phyloP scores from a whole-genome alignment of 2,329 filamentous ascomycete species.

The Endothia cerciana region DNA sequence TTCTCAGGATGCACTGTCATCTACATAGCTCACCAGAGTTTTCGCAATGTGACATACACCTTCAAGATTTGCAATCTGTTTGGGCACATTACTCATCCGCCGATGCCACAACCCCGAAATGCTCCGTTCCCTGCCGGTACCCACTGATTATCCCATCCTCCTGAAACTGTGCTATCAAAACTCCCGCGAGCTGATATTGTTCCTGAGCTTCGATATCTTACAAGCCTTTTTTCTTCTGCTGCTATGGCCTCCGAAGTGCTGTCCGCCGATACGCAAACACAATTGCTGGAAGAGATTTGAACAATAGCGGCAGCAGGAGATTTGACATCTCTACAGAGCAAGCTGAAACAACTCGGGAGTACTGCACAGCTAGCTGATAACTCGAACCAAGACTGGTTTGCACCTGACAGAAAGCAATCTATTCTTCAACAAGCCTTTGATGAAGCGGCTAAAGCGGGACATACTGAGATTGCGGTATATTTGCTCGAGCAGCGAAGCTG shows the following conservation, averaged over 20 bases:
- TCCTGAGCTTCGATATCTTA: neutral
- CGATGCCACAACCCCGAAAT: too few relatives aligned
- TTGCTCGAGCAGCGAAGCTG: constrained; percentile 8
- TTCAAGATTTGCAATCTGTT: too few relatives aligned
- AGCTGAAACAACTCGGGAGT: neutral
- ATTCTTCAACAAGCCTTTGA: neutral
- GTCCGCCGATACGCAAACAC: neutral
- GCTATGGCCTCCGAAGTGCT: constrained; percentile 2
- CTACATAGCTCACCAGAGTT: too few relatives aligned
- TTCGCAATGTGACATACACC: too few relatives aligned
- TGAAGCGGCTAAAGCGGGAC: neutral
- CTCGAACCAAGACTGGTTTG: neutral
- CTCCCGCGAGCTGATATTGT: neutral
- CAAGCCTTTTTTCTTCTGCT: neutral
- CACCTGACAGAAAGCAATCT: neutral
- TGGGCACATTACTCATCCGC: too few relatives aligned
- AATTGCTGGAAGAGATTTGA: neutral
- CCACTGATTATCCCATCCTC: too few relatives aligned
- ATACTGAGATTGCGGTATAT: neutral
- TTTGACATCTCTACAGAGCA: neutral
- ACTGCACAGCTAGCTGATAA: neutral
- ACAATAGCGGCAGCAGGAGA: neutral
- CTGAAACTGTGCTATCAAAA: neutral
- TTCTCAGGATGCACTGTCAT: too few relatives aligned
- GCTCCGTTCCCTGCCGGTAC: too few relatives aligned